Percentiles rank a stretch among this genome's conserved stretches.
Conservation (phyloP, 352 stramenopile species). For the Phytopythium sindhum region DNA sequence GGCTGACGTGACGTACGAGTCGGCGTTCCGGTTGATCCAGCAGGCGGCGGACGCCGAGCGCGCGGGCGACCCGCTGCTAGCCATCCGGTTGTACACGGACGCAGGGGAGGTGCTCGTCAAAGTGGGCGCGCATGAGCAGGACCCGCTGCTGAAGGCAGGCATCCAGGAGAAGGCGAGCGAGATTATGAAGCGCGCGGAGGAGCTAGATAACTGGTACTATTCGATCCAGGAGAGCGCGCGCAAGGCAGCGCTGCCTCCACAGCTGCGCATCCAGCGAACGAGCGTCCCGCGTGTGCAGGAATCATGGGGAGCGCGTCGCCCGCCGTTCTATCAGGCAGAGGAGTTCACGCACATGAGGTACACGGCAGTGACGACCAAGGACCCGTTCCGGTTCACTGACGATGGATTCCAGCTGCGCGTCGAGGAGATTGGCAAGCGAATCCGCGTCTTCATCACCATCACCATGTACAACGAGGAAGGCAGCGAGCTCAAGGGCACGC, state of each 20-base stretch:
- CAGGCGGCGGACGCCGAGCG: conserved; percentile 39
- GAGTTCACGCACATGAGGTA: conserved; percentile 50
- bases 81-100: conserved; percentile 43
- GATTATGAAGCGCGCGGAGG: conserved; percentile 42
- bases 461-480: conserved; percentile 58
- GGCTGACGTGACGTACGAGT: conserved; percentile 33
- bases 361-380: conserved; percentile 40
- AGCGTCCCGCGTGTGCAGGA: conserved; percentile 41
- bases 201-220: conserved; percentile 44
- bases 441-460: conserved; percentile 46
- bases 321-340: conserved; percentile 20
- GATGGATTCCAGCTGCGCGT: conserved; percentile 41
- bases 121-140: conserved; percentile 27
- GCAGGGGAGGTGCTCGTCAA: conserved; percentile 31
- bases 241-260: conserved; percentile 27
- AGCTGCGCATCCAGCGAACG: conserved; percentile 35
- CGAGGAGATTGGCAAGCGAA: conserved; percentile 24
- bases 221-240: conserved; percentile 35
- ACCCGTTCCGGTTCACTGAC: conserved; percentile 37
- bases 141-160: conserved; percentile 36
- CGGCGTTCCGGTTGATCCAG: conserved; percentile 44
- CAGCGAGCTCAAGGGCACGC: conserved; percentile 31
- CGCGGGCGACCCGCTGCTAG: conserved; percentile 23
- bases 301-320: conserved; percentile 26
- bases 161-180: conserved; percentile 43